These are phyloP conservation scores for Yamadazyma siamensis DNA, from an alignment of 1,139 yeast species.

Conservation along the genomic window DNA sequence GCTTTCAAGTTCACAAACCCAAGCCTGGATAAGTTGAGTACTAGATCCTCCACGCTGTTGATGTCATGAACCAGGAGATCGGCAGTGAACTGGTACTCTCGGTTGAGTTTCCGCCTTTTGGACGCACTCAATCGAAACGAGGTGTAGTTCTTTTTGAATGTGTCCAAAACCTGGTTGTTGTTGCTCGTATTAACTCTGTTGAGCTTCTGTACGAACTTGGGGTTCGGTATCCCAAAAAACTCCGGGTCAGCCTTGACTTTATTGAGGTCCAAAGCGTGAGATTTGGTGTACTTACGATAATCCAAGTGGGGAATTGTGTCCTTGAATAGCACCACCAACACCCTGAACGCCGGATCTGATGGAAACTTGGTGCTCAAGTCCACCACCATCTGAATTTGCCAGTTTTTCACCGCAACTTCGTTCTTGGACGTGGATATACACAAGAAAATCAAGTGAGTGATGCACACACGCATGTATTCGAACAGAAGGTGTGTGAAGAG, in stretches of 20 bases:
- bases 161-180: too few relatives aligned
- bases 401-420: conserved; percentile 17
- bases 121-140: conserved; percentile 12
- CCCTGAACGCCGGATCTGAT: conserved; percentile 26
- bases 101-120: conserved; percentile 9
- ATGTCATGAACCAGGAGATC: conserved; percentile 5
- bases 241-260: not conserved
- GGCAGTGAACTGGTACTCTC: too few relatives aligned
- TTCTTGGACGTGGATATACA: conserved; percentile 4
- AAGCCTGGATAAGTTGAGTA: conserved; percentile 7
- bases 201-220: not conserved
- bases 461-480: conserved; percentile 31
- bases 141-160: too few relatives aligned
- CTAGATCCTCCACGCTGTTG: conserved; percentile 13
- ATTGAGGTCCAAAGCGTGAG: conserved; percentile 1
- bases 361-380: conserved; percentile 35
- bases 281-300: conserved; percentile 9
- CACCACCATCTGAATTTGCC: conserved; percentile 35
- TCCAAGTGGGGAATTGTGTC: conserved; percentile 23
- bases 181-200: not conserved
- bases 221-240: too few relatives aligned
- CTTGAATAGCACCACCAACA: conserved; percentile 22
- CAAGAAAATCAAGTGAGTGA: conserved; percentile 28
- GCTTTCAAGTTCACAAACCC: conserved; percentile 2
- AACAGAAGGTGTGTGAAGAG: conserved; percentile 28